Base-by-base conservation (phyloP, 306 rosid species). In the Myrica gale region DNA sequence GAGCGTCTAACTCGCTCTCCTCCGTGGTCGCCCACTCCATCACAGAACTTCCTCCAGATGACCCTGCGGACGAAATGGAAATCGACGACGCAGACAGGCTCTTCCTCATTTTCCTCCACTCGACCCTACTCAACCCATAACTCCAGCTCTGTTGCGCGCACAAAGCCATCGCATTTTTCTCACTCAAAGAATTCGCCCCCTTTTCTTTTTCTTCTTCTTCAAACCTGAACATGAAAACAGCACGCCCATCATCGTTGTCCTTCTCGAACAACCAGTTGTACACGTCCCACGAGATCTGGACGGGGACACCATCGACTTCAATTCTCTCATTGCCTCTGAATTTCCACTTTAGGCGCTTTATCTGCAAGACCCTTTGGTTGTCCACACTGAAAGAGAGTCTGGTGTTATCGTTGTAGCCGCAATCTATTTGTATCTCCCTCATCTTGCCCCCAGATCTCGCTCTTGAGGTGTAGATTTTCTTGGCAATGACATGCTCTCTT, bases 281-380 rank as follows among this genome's bases (percentile, higher is more conserved):
- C 1, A 92, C 96, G 67, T 95, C 99, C 99, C 99, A 95, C 0
- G 94, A 95, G 79, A 95, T 86, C 68, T 90, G 97, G 42, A 95
- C 78, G 9, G 80, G 73, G 2, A 87, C 89, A 1, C 99, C 99
- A 58, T 67, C 79, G 32, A 95, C 81, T 61, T 83, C 87, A 6
- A 92, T 83, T 5, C 88, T 79, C 77, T 95, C 96, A 48, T 87
- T 95, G 0, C 98, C 98, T 42, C 97, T 76, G 43, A 95, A 95
- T 45, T 95, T 95, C 98, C 98, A 93, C 71, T 82, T 89, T 79
- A 93, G 19, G 1, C 90, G 72, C 83, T 85, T 88, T 12, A 93
- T 85, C 75, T 88, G 84, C 79, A 93, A 44, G 5, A 86, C 85
- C 71, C 1, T 79, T 44, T 86, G 67, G 47, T 72, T 77, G 39